A percentile compares a stretch with the other conserved stretches of the same genome.
These are phyloP conservation scores for Pestalotiopsis sp. DNA, from an alignment of 2,329 filamentous ascomycete genomes.

Conservation along the genomic window DNA sequence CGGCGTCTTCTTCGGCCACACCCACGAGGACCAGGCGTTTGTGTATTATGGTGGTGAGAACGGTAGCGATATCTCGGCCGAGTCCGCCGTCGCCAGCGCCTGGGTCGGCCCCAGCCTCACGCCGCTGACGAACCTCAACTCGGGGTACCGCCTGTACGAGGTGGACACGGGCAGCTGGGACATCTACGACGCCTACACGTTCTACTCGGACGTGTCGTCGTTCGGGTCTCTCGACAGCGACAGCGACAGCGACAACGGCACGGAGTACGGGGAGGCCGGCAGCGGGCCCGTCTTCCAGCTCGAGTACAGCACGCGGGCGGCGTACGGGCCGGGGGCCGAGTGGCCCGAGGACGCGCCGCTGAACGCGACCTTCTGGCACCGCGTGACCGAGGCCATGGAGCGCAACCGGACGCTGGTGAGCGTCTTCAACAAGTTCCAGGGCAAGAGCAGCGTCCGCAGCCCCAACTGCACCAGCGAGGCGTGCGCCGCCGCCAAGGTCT, in stretches of 20 bases:
- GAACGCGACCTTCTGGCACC: slow-evolving; percentile 61
- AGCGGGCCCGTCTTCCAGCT: slow-evolving; percentile 38
- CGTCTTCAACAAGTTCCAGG: slow-evolving; percentile 50
- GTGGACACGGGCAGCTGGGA: slow-evolving; percentile 44
- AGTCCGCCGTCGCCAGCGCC: slow-evolving; percentile 37
- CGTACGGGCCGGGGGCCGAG: slow-evolving; percentile 36
- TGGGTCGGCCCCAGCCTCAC: slow-evolving; percentile 46
- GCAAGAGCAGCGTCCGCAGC: slow-evolving; percentile 48
- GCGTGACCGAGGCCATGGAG: slow-evolving; percentile 58
- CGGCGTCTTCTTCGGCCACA: slow-evolving; percentile 42
- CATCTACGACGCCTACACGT: slow-evolving; percentile 41
- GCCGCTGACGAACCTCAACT: slow-evolving; percentile 45
- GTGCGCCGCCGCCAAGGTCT: slow-evolving; percentile 55
- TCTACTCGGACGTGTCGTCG: slow-evolving; percentile 40
- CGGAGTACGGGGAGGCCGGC: not conserved
- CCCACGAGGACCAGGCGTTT: slow-evolving; percentile 43
- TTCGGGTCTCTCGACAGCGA: slow-evolving; percentile 34
- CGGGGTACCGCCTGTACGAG: slow-evolving; percentile 44
- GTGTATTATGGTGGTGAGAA: slow-evolving; percentile 39
- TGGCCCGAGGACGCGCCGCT: slow-evolving; percentile 50
- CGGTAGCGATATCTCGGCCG: slow-evolving; percentile 45
- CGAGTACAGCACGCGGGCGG: slow-evolving; percentile 43
- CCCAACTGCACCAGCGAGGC: slow-evolving; percentile 52
- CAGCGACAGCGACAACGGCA: slow-evolving; percentile 19
- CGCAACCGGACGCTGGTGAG: slow-evolving; percentile 46